phyloP scores from a whole-genome alignment of 176 grass and related monocot genomes.

The Aechmea fasciata region DNA sequence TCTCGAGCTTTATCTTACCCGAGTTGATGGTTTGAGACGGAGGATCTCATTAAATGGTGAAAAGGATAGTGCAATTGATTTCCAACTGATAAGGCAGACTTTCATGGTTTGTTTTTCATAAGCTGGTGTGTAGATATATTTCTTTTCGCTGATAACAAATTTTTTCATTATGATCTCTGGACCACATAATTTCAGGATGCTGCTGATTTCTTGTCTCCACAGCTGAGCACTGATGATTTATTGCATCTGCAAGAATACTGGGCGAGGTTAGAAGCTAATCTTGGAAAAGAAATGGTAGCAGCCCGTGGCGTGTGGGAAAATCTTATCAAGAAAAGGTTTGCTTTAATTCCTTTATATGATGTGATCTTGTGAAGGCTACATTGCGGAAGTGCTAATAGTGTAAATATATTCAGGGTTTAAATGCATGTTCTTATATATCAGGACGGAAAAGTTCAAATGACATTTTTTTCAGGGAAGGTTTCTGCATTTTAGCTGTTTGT shows the following conservation, averaged over 20 bases:
- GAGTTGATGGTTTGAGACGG: constrained; percentile 82
- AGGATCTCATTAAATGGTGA: constrained; percentile 34
- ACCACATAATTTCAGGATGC: constrained; percentile 51
- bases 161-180: constrained; percentile 22
- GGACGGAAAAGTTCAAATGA: too few relatives aligned
- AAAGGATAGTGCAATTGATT: constrained; percentile 42
- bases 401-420: too few relatives aligned
- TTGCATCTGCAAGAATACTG: constrained; percentile 66
- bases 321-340: constrained; percentile 71
- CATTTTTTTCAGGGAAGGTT: not conserved
- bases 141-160: not conserved
- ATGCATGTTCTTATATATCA: too few relatives aligned
- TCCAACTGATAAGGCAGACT: constrained; percentile 72
- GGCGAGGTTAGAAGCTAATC: constrained; percentile 63
- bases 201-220: constrained; percentile 47
- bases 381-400: too few relatives aligned
- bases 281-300: constrained; percentile 65
- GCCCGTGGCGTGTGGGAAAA: constrained; percentile 87
- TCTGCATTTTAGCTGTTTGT: not conserved
- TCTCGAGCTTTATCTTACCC: constrained; percentile 79
- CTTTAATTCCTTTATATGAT: constrained; percentile 4
- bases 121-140: constrained; percentile 10
- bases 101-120: constrained; percentile 42
- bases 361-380: constrained; percentile 1
- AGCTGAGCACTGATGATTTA: constrained; percentile 57